These are phyloP conservation scores for Paecilomyces niveus DNA, from an alignment of 2,329 filamentous ascomycete species.

Conservation along the genomic window DNA sequence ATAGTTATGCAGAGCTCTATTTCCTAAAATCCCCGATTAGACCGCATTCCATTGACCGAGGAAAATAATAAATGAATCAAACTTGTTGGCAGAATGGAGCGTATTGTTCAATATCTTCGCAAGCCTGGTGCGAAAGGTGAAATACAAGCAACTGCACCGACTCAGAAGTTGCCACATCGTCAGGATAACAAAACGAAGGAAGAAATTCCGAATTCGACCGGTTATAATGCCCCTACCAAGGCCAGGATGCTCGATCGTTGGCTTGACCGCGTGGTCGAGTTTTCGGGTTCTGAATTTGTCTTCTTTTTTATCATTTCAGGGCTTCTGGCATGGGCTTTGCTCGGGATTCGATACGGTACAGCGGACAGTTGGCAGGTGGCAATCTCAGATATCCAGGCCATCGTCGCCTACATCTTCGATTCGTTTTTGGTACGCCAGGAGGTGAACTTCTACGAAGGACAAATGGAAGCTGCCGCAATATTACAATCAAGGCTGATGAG, in stretches of 20 bases:
- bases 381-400: slow-evolving; percentile 26
- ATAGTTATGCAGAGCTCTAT: too few species aligned
- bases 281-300: slow-evolving; percentile 18
- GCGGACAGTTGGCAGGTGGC: slow-evolving; percentile 18
- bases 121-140: background rate
- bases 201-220: background rate
- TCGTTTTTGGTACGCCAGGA: slow-evolving; percentile 26
- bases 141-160: slow-evolving; percentile 1
- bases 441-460: slow-evolving; percentile 14
- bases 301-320: slow-evolving; percentile 25
- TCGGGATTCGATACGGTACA: slow-evolving; percentile 18
- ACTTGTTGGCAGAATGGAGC: background rate
- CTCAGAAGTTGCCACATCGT: background rate
- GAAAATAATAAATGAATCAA: background rate
- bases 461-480: slow-evolving; percentile 7
- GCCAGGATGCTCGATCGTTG: slow-evolving; percentile 8
- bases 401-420: slow-evolving; percentile 25
- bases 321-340: slow-evolving; percentile 19
- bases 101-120: background rate
- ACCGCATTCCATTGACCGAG: background rate
- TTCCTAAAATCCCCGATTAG: background rate
- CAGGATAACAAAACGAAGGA: background rate
- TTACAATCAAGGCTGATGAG: slow-evolving; percentile 13
- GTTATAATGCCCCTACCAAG: background rate
- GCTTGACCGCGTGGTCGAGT: slow-evolving; percentile 19